Evolutionary conservation across 768 basidiomycete genomes (phyloP).

Genomic region (Kwoniella dendrophila): DNA sequence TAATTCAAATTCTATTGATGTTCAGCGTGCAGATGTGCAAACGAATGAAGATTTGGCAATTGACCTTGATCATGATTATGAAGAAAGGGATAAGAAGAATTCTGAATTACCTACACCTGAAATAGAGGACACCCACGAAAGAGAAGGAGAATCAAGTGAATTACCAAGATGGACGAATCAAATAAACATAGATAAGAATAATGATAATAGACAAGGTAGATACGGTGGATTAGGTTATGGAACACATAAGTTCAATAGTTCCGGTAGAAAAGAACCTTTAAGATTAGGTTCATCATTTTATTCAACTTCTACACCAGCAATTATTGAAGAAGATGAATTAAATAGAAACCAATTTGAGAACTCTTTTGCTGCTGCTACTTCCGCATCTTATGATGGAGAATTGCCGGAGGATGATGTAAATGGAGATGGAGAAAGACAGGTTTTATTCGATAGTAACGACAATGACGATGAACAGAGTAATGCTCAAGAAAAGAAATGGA

Average conservation of each 20-base stretch:
- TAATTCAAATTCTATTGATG: conserved; percentile 73
- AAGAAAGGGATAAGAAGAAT: conserved; percentile 24
- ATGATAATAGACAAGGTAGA: background rate
- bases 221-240: conserved; percentile 18
- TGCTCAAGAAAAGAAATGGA: conserved; percentile 5
- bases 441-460: background rate
- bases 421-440: background rate
- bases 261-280: conserved; percentile 29
- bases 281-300: conserved; percentile 48
- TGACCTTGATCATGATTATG: background rate
- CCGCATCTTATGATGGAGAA: conserved; percentile 12
- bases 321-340: conserved; percentile 2
- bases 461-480: conserved; percentile 5
- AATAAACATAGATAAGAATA: background rate
- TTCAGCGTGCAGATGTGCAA: conserved; percentile 71
- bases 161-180: conserved; percentile 8
- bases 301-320: conserved; percentile 20
- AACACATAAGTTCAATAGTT: conserved; percentile 22
- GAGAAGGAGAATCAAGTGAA: background rate
- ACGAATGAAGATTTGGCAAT: background rate
- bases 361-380: conserved; percentile 29
- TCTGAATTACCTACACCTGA: conserved; percentile 27
- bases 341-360: conserved; percentile 35
- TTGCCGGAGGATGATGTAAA: too few relatives aligned
- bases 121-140: too few relatives aligned